Conservation (phyloP, 1,284 basidiomycete genomes). For the Pseudozyma sp. region DNA sequence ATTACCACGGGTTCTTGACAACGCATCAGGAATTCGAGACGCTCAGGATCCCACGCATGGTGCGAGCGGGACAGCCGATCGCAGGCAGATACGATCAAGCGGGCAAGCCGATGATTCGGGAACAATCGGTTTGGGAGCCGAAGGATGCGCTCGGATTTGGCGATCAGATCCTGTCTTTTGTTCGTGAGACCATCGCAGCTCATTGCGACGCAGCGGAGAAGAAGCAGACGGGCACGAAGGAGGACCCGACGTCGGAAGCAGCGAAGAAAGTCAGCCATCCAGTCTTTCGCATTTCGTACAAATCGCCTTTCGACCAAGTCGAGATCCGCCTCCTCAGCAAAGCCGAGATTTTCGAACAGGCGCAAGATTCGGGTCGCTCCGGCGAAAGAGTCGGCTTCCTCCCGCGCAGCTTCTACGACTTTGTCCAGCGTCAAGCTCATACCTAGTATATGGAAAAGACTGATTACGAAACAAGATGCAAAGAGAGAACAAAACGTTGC, state of each 20-base stretch:
- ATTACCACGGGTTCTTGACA: slow-evolving; percentile 74
- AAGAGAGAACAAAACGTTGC: not conserved
- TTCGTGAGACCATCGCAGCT: slow-evolving; percentile 69
- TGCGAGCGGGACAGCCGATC: slow-evolving; percentile 45
- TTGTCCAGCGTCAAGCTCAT: slow-evolving; percentile 22
- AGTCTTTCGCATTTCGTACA: slow-evolving; percentile 55
- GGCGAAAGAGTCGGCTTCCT: slow-evolving; percentile 54
- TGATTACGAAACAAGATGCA: slow-evolving; percentile 8
- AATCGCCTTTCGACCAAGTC: slow-evolving; percentile 49
- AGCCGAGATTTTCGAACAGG: slow-evolving; percentile 28
- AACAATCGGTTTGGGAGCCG: slow-evolving; percentile 83
- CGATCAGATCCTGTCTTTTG: slow-evolving; percentile 74
- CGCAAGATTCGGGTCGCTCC: slow-evolving; percentile 33
- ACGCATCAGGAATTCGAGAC: slow-evolving; percentile 68
- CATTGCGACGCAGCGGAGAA: slow-evolving; percentile 6
- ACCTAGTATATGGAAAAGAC: not conserved
- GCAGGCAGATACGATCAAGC: slow-evolving; percentile 79
- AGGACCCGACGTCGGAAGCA: not conserved
- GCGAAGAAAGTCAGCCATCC: slow-evolving; percentile 21
- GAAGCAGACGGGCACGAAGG: not conserved
- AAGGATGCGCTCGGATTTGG: slow-evolving; percentile 81
- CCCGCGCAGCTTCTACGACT: slow-evolving; percentile 46
- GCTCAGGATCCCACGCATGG: slow-evolving; percentile 66
- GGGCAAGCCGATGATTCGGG: slow-evolving; percentile 74
- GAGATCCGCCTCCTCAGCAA: slow-evolving; percentile 13